Evolutionary conservation across 495 filamentous ascomycete genomes (phyloP).

Genomic region (Filosporella fistucella): DNA sequence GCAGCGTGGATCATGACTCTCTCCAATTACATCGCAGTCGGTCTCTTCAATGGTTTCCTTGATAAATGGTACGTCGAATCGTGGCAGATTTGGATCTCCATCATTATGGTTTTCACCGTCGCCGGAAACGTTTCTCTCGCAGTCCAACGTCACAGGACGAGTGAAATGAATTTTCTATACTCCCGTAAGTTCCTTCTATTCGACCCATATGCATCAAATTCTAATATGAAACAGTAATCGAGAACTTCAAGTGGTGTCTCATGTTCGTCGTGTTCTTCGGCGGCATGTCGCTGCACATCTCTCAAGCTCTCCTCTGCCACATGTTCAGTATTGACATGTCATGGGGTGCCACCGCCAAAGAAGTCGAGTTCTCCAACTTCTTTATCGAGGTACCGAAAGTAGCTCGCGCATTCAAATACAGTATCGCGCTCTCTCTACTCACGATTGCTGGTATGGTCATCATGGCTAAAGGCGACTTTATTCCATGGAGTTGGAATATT

Average conservation of each 20-base stretch:
- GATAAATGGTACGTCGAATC: conserved; percentile 50
- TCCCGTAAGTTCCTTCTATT: conserved; percentile 12
- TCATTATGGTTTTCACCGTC: conserved; percentile 43
- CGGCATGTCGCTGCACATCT: conserved; percentile 60
- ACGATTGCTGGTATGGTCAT: conserved; percentile 40
- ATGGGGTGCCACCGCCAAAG: conserved; percentile 54
- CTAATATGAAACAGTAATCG: conserved; percentile 35
- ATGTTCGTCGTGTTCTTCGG: conserved; percentile 59
- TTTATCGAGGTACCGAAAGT: conserved; percentile 46
- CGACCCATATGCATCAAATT: conserved; percentile 36
- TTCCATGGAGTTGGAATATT: conserved; percentile 53
- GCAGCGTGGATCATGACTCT: conserved; percentile 62
- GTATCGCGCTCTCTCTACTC: background rate
- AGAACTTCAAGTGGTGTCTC: conserved; percentile 61
- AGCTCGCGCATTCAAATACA: conserved; percentile 4
- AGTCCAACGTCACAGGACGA: conserved; percentile 16
- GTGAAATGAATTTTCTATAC: conserved; percentile 11
- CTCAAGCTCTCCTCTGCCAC: conserved; percentile 55
- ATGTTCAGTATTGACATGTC: conserved; percentile 58
- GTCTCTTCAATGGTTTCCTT: conserved; percentile 43
- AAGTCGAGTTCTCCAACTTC: conserved; percentile 55
- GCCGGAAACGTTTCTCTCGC: conserved; percentile 26
- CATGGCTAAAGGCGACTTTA: conserved; percentile 24
- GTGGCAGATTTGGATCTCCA: conserved; percentile 46
- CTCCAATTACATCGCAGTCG: conserved; percentile 55